Evolutionary conservation across 768 basidiomycete species (phyloP).

Genomic region (Rhodosporidiobolus odoratus): DNA sequence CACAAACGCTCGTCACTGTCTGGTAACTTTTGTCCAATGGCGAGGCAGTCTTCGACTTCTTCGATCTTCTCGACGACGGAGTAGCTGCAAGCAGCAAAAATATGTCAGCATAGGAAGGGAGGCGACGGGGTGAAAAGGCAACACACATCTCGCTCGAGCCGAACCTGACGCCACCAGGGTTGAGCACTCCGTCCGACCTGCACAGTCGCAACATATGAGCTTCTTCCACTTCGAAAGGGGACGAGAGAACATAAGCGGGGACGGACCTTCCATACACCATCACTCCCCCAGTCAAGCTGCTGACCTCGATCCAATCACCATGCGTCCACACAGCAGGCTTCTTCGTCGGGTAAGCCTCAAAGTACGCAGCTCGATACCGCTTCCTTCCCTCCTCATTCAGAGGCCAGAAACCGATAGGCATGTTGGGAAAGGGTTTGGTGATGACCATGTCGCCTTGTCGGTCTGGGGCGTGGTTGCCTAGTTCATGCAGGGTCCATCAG

Average conservation of each 20-base stretch:
- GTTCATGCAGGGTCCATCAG: too few relatives aligned
- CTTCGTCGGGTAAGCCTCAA: conserved; percentile 36
- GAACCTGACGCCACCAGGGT: conserved; percentile 42
- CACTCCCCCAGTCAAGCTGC: conserved; percentile 35
- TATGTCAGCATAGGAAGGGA: not conserved
- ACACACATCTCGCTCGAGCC: conserved; percentile 37
- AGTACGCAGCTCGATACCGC: conserved; percentile 39
- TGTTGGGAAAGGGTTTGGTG: conserved; percentile 41
- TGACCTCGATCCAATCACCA: conserved; percentile 38
- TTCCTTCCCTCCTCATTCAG: conserved; percentile 25
- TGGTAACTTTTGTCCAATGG: conserved; percentile 39
- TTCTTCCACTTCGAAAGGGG: not conserved
- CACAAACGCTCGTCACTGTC: conserved; percentile 43
- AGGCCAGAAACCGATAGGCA: conserved; percentile 40
- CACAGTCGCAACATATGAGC: not conserved
- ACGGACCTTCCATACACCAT: conserved; percentile 38
- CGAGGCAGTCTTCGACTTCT: conserved; percentile 40
- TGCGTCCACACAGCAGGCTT: conserved; percentile 39
- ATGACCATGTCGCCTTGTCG: conserved; percentile 42
- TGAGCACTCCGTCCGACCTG: conserved; percentile 37
- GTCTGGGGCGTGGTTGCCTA: conserved; percentile 33
- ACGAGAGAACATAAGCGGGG: not conserved
- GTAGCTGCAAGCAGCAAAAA: conserved; percentile 13
- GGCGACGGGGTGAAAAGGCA: not conserved
- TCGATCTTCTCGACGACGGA: conserved; percentile 41